phyloP scores from a whole-genome alignment of 208 protist species.

The Leptomonas pyrrhocoris region DNA sequence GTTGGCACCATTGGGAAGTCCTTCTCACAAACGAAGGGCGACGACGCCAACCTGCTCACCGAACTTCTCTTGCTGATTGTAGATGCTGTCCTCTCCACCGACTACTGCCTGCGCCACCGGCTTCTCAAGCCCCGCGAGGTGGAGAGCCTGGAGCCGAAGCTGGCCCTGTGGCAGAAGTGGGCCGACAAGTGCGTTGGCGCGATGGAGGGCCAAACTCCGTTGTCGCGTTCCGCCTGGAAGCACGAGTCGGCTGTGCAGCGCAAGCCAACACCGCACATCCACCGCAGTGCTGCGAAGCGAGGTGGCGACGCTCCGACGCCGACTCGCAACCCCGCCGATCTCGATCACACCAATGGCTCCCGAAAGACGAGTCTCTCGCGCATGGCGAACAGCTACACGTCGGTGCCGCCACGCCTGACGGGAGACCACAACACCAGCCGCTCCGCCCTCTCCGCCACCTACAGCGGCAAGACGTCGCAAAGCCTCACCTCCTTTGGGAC shows the following conservation, averaged over 20 bases:
- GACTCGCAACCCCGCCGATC: background rate
- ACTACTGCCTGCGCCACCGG: slow-evolving; percentile 41
- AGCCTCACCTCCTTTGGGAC: slow-evolving; percentile 18
- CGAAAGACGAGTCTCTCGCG: slow-evolving; percentile 5
- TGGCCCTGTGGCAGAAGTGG: slow-evolving; percentile 35
- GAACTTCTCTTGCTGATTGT: slow-evolving; percentile 47
- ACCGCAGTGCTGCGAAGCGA: slow-evolving; percentile 11
- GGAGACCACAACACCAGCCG: background rate
- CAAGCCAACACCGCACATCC: slow-evolving; percentile 37
- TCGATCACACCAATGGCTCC: background rate
- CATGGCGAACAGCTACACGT: slow-evolving; percentile 8
- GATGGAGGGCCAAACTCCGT: slow-evolving; percentile 9
- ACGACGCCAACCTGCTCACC: slow-evolving; percentile 15
- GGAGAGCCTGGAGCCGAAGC: slow-evolving; percentile 29
- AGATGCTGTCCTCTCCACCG: slow-evolving; percentile 54
- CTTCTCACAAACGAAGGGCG: slow-evolving; percentile 23
- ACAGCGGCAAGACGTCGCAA: slow-evolving; percentile 4
- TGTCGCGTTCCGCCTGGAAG: slow-evolving; percentile 29
- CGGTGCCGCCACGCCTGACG: slow-evolving; percentile 16
- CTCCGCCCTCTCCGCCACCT: slow-evolving; percentile 10
- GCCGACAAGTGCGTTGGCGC: slow-evolving; percentile 36
- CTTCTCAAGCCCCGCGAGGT: slow-evolving; percentile 36
- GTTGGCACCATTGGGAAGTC: slow-evolving; percentile 8
- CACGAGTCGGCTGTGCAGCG: slow-evolving; percentile 45
- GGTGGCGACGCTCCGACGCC: background rate